Evolutionary conservation across 805 yeast species (phyloP).

Genomic region (Hanseniaspora occidentalis): DNA sequence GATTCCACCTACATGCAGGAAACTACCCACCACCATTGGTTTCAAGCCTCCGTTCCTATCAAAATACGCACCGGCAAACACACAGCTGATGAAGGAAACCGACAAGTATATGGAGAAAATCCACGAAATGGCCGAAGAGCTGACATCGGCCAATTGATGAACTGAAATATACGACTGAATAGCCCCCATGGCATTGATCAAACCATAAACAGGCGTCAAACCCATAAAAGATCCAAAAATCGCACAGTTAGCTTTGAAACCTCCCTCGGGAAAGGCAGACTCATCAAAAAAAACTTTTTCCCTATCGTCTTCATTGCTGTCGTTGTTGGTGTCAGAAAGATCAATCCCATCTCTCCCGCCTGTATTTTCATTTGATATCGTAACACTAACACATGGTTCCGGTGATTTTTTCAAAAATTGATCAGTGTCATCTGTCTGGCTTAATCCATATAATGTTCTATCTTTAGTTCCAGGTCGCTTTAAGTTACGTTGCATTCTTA

Average conservation of each 20-base stretch:
- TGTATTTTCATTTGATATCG: too few species aligned
- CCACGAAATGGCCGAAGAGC: slow-evolving; percentile 48
- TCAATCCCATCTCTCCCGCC: too few species aligned
- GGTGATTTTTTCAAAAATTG: too few species aligned
- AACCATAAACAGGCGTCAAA: slow-evolving; percentile 43
- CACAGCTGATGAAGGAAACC: slow-evolving; percentile 37
- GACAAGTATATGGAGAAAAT: slow-evolving; percentile 51
- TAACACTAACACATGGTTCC: too few species aligned
- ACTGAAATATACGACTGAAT: slow-evolving; percentile 45
- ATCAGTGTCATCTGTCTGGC: too few species aligned
- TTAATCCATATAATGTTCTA: too few species aligned
- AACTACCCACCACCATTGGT: slow-evolving; percentile 33
- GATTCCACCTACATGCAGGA: slow-evolving; percentile 37
- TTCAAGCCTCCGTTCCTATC: slow-evolving; percentile 45
- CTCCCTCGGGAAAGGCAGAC: slow-evolving; percentile 40
- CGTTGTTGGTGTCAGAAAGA: too few species aligned
- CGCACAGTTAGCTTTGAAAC: slow-evolving; percentile 41
- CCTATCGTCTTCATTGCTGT: too few species aligned
- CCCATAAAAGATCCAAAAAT: slow-evolving; percentile 53
- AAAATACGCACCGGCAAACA: slow-evolving; percentile 48
- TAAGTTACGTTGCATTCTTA: too few species aligned
- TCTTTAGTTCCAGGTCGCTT: too few species aligned
- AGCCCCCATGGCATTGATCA: slow-evolving; percentile 52
- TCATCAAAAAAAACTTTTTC: slow-evolving; percentile 9
- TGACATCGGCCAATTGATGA: slow-evolving; percentile 38